phyloP scores from a whole-genome alignment of 129 eudicot species.

The Daucus carota region DNA sequence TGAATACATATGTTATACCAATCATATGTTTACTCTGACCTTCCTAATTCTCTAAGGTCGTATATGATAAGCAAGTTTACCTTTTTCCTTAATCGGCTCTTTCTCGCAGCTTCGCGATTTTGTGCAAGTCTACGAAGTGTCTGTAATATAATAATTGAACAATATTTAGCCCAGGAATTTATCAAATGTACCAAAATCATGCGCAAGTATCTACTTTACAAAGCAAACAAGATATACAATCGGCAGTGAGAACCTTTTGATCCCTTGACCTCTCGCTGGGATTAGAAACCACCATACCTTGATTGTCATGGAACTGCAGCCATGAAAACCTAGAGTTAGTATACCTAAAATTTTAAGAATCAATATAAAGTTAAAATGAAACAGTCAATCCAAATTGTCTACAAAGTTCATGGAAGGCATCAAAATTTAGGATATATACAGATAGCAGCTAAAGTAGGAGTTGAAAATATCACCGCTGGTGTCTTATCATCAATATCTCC shows the following conservation, averaged over 20 bases:
- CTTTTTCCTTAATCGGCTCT: slow-evolving; percentile 13
- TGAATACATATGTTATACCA: neutral
- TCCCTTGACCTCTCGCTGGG: slow-evolving; percentile 81
- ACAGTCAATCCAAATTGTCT: neutral
- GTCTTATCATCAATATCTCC: slow-evolving; percentile 40
- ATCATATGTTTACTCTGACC: neutral
- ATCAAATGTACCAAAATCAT: neutral
- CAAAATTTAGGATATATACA: neutral
- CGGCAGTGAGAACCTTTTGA: slow-evolving; percentile 52
- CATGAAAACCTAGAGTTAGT: slow-evolving; percentile 15
- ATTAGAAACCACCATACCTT: slow-evolving; percentile 57
- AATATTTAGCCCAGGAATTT: neutral
- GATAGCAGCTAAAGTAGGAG: neutral
- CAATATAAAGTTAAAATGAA: neutral
- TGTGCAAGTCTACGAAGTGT: slow-evolving; percentile 15
- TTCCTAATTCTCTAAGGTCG: neutral
- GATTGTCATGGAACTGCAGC: slow-evolving; percentile 48
- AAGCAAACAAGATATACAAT: neutral
- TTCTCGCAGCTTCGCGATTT: slow-evolving; percentile 16
- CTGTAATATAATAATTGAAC: slow-evolving; percentile 1
- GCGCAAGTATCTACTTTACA: neutral
- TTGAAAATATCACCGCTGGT: slow-evolving; percentile 18
- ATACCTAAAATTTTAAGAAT: neutral
- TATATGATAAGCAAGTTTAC: neutral
- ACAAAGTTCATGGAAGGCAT: neutral